Percentiles rank a stretch among this genome's conserved stretches.
These are phyloP conservation scores for Skeletonema marinoi DNA, from an alignment of 108 stramenopile genomes.

Conservation along the genomic window DNA sequence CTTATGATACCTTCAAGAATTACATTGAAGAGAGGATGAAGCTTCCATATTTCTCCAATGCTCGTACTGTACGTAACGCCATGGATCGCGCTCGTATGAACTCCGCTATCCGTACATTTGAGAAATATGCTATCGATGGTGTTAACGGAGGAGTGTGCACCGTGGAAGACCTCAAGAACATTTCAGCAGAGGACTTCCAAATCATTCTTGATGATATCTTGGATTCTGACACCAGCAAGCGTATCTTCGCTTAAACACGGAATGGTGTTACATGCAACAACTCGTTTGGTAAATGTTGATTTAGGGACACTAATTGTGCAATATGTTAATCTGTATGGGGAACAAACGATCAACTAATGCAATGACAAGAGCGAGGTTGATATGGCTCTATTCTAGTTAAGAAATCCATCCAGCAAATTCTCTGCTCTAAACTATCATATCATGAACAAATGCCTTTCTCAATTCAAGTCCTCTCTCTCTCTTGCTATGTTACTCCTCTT, in stretches of 20 bases:
- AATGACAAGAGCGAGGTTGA: not conserved
- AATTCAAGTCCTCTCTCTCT: too few relatives aligned
- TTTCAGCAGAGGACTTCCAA: conserved; percentile 91
- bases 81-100: conserved; percentile 98
- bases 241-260: conserved; percentile 87
- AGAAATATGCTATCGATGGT: conserved; percentile 85
- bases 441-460: not conserved
- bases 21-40: conserved; percentile 95
- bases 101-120: conserved; percentile 95
- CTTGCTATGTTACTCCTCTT: too few relatives aligned
- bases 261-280: not conserved
- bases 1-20: conserved; percentile 80
- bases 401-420: not conserved
- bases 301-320: not conserved
- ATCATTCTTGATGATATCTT: conserved; percentile 93
- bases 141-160: conserved; percentile 83
- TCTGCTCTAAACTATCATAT: not conserved
- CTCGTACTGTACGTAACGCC: conserved; percentile 97
- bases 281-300: not conserved
- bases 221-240: conserved; percentile 81
- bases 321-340: not conserved
- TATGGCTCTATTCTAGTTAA: not conserved
- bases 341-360: not conserved
- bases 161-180: conserved; percentile 85
- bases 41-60: conserved; percentile 98